Percentiles rank a stretch among this genome's conserved stretches.
Evolutionary conservation across 305 asterid species (phyloP).

Genomic region (Solanum aculeatissimum): DNA sequence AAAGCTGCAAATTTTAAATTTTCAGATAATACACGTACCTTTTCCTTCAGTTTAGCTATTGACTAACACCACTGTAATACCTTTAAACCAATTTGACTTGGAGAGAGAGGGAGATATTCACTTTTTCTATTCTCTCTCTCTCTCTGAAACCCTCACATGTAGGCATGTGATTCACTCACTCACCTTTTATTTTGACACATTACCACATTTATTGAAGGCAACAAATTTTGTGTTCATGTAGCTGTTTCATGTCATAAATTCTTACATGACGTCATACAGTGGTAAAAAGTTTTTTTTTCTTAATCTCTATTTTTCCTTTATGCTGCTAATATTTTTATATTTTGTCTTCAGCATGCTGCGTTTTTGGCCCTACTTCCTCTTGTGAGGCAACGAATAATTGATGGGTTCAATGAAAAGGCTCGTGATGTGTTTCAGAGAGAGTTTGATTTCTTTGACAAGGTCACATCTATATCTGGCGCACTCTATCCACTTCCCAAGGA

Average conservation of each 20-base stretch:
- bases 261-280: background rate
- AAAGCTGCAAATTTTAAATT: background rate
- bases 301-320: background rate
- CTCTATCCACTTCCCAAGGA: slow-evolving; percentile 92
- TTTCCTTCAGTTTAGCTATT: background rate
- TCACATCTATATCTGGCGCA: slow-evolving; percentile 95
- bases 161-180: background rate
- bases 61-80: background rate
- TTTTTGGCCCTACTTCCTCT: slow-evolving; percentile 77
- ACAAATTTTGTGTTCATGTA: background rate
- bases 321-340: background rate
- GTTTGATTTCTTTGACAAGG: slow-evolving; percentile 98
- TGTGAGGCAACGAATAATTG: slow-evolving; percentile 80
- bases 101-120: background rate
- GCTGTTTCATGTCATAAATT: background rate
- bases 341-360: slow-evolving; percentile 43
- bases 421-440: slow-evolving; percentile 70
- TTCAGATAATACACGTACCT: background rate
- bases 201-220: background rate
- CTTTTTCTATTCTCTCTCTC: background rate
- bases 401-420: slow-evolving; percentile 78
- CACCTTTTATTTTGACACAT: background rate
- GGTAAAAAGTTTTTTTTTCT: background rate
- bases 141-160: background rate
- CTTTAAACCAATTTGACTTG: background rate